These are phyloP conservation scores for Aphanomyces cochlioides DNA, from an alignment of 352 stramenopile species.

Conservation along the genomic window DNA sequence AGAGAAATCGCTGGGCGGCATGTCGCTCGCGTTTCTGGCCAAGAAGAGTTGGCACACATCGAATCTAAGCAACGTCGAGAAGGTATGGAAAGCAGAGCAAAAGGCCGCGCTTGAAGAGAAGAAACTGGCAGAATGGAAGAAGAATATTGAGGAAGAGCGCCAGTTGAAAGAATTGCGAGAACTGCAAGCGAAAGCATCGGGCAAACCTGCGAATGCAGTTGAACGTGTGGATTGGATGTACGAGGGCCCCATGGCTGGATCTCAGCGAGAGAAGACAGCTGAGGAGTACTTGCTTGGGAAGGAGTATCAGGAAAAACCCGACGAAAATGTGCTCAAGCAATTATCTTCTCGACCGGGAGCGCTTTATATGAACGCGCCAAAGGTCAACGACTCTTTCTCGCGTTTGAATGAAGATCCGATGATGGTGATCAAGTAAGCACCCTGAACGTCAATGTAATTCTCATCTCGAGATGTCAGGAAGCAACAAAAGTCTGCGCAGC, in stretches of 20 bases:
- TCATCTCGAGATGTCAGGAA: conserved; percentile 35
- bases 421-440: conserved; percentile 86
- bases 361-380: conserved; percentile 49
- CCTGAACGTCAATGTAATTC: no score
- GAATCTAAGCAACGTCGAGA: conserved; percentile 96
- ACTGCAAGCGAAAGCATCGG: conserved; percentile 76
- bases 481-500: conserved; percentile 66
- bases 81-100: conserved; percentile 96
- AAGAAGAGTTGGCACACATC: conserved; percentile 98
- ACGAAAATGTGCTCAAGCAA: conserved; percentile 48
- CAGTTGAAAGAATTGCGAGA: conserved; percentile 93
- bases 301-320: conserved; percentile 58
- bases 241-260: conserved; percentile 82
- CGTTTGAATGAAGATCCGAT: conserved; percentile 94
- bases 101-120: conserved; percentile 90
- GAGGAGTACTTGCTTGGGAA: conserved; percentile 95
- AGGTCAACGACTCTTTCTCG: conserved; percentile 90
- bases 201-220: conserved; percentile 69
- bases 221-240: conserved; percentile 97
- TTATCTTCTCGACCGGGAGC: conserved; percentile 61
- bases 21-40: conserved; percentile 90
- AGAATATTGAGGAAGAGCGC: conserved; percentile 95
- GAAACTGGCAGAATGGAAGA: conserved; percentile 92
- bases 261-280: conserved; percentile 45
- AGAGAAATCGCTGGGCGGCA: conserved; percentile 27